Base-by-base conservation (phyloP, 1,284 basidiomycete genomes). In the Microbotryum silenes-acaulis region DNA sequence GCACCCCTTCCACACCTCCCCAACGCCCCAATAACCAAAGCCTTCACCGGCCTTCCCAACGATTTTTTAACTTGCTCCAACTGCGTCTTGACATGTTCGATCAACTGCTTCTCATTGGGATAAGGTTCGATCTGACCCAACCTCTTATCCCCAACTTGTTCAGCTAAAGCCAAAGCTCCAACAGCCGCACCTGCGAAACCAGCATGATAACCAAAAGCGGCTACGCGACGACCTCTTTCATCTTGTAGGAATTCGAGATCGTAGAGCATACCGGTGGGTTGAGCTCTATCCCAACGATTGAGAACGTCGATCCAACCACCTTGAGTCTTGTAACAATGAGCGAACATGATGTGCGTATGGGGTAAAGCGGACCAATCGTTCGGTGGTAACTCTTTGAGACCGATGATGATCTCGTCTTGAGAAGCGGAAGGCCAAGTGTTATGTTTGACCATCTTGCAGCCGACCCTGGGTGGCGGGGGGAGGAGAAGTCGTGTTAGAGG, bases 191-290 rank as follows among this genome's bases (percentile, higher is more conserved):
- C 96, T 8, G 94, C 93, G 71, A 97, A 98, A 3, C 96, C 96
- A 16, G 96, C 96, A 77, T 98, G 89, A 81, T 89, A 99, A 8
- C 96, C 96, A 73, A 99, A 99, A 1, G 96, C 96, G n/a, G 96
- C 96, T 29, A 99, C 94, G 45, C 96, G 86, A 44, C 91, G 82
- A 27, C 91, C 90, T 50, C 75, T 80, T 20, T 80, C 84, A 75
- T 98, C 93, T 70, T 85, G 88, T 64, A 98, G 80, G 79, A 98
- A 99, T 78, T 99, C 96, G 65, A 98, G 81, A 77, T 98, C 96
- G 79, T 98, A 97, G 51, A 99, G 80, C 45, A 85, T 88, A 27
- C 94, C 94, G 44, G 84, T 81, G 7, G 68, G 68, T 27, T 64
- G 61, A 29, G 94, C 96, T 62, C 82, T 81, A 75, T 85, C 80